Evolutionary conservation across 805 yeast species (phyloP).

Genomic region (Suhomyces vadensis): DNA sequence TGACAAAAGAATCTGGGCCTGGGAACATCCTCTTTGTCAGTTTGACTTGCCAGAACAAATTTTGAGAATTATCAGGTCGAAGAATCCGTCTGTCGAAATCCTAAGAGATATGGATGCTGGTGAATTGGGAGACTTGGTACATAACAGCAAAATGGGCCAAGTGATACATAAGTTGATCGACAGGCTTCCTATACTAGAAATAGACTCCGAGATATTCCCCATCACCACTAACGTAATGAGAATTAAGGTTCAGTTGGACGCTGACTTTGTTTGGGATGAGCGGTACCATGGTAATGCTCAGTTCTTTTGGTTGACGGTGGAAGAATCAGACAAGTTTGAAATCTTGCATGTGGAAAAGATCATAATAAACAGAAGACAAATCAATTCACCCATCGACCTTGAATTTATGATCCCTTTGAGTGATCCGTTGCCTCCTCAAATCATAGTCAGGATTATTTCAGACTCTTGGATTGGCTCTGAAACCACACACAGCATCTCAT

Average conservation of each 20-base stretch:
- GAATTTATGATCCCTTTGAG: conserved; percentile 91
- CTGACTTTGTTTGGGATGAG: conserved; percentile 87
- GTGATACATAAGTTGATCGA: conserved; percentile 60
- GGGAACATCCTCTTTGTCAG: conserved; percentile 86
- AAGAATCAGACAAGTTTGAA: conserved; percentile 71
- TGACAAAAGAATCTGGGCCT: conserved; percentile 84
- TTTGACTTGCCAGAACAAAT: conserved; percentile 76
- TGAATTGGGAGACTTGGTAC: conserved; percentile 89
- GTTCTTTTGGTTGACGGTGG: conserved; percentile 90
- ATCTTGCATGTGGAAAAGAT: conserved; percentile 83
- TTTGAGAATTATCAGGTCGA: conserved; percentile 58
- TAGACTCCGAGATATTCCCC: conserved; percentile 85
- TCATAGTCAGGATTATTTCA: conserved; percentile 74
- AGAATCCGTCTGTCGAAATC: conserved; percentile 67
- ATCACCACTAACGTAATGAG: conserved; percentile 85
- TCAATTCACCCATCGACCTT: conserved; percentile 61
- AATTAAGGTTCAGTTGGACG: conserved; percentile 64
- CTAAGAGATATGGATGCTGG: conserved; percentile 69
- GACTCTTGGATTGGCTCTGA: conserved; percentile 92
- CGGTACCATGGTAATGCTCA: conserved; percentile 80
- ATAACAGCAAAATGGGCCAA: conserved; percentile 73
- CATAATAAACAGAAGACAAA: conserved; percentile 59
- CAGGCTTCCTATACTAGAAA: conserved; percentile 71
- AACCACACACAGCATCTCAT: conserved; percentile 71
- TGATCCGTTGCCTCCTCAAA: conserved; percentile 89